Evolutionary conservation across 2,329 filamentous ascomycete species (phyloP), one percentile per base, ranked within the genome.

Genomic region (Fusarium liriodendri): DNA sequence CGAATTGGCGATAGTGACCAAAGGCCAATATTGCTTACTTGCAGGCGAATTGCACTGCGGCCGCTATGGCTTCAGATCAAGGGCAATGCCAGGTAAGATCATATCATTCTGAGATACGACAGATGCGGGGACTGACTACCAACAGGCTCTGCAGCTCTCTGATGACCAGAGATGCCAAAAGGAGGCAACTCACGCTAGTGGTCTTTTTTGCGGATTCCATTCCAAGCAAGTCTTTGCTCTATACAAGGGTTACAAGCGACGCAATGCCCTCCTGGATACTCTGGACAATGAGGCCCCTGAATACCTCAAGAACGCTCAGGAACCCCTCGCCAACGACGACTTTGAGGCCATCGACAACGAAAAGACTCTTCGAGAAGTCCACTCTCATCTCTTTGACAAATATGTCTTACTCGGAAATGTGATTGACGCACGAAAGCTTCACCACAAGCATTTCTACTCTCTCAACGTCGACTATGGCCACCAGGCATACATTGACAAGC

Each of bases 91-190:
- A 72, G 62, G 69, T 70, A 45, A 1, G 27, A 38, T 2, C 4
- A 2, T 5, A 37, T 22, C 25, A 8, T n/a, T 2, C 1, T 29
- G 5, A 54, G 0, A 2, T 11, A 8, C 2, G 5, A 0, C 1
- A 3, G 13, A 13, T 1, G 8, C 3, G 35, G 35, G 22, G 1
- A 69, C 33, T 35, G 7, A 45, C 7, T 2, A 13, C 0, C 3
- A 13, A 45, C 16, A 77, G 74, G 76, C 77, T 32, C 33, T 78
- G 9, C 42, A 64, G 6, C 57, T 76, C 9, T 65, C 70, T 22
- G 70, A 77, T 37, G 63, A 55, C 1, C 61, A 97, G 91, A 73
- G 95, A 92, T 64, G 86, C 89, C 58, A 92, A 81, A 6, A 93
- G 89, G 68, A 76, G 27, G 76, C 76, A 22, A 78, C 78, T 11